Evolutionary conservation across 2,329 filamentous ascomycete genomes (phyloP), one percentile per base, ranked within the genome.

Genomic region (Curvularia eragrostidis): DNA sequence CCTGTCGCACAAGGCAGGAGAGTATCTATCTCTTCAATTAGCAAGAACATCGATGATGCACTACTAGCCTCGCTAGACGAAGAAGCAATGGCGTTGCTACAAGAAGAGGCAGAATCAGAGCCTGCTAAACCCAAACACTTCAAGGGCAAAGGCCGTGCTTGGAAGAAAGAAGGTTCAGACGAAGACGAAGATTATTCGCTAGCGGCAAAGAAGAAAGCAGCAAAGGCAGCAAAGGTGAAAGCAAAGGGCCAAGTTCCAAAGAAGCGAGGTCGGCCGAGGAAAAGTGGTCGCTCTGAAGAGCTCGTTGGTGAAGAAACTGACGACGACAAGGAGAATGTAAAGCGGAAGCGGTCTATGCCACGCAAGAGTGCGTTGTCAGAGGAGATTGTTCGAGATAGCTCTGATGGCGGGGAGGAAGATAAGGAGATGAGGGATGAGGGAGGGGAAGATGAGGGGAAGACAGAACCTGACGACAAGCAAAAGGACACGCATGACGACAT

Each of bases 101-200:
- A 59, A 23, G 64, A 65, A 28, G 61, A 61, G 15, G 52, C 57
- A 2, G 62, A 61, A 19, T 47, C 48, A 19, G 53, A 60, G 47
- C 47, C 48, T 28, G 18, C 55, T 2, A 48, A 39, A 34, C 63
- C 63, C n/a, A 71, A 68, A 46, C 67, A 73, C 43, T 73, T 69
- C 63, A 74, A 74, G 42, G 69, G 70, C 30, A 74, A 73, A 57
- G 71, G 71, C 7, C 61, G 72, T 15, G 69, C 69, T 5, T 73
- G 70, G 69, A 72, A 70, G 55, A 74, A 74, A 50, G 68, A 71
- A 13, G 66, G 65, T 2, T 69, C 69, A 4, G 71, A 73, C 23
- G 72, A 73, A 52, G 72, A 74, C 42, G 59, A 71, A 26, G 70
- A 74, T 24, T 70, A 70, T 48, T 67, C 61, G 10, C 41, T 56